These are phyloP conservation scores for Prunus campanulata DNA, from an alignment of 306 rosid genomes.

Conservation along the genomic window DNA sequence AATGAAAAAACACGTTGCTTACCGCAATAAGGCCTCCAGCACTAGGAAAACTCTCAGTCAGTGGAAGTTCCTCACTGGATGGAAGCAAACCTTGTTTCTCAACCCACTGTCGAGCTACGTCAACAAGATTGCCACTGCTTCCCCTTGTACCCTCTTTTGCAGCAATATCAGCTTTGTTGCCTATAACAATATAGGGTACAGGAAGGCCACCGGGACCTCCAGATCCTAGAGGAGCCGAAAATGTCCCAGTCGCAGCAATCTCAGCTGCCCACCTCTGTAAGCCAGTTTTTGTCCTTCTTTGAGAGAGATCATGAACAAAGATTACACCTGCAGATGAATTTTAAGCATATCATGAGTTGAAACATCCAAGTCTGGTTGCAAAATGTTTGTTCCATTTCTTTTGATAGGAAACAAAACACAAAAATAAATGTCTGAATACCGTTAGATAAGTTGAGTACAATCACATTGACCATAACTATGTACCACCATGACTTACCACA, in stretches of 20 bases:
- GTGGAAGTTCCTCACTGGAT: constrained; percentile 94
- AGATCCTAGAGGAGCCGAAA: constrained; percentile 94
- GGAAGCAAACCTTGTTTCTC: constrained; percentile 99
- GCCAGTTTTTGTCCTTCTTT: constrained; percentile 90
- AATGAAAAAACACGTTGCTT: constrained; percentile 25
- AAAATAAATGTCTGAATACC: neutral
- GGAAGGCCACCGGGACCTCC: constrained; percentile 98
- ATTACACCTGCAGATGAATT: constrained; percentile 72
- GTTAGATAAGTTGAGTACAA: neutral
- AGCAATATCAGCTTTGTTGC: constrained; percentile 94
- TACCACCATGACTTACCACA: neutral
- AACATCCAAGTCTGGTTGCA: constrained; percentile 15
- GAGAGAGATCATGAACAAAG: constrained; percentile 98
- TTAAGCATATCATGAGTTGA: constrained; percentile 19
- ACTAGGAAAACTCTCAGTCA: constrained; percentile 91
- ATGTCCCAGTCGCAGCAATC: constrained; percentile 84
- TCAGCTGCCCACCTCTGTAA: constrained; percentile 95
- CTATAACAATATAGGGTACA: constrained; percentile 83
- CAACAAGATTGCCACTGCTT: constrained; percentile 98
- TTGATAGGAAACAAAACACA: constrained; percentile 7
- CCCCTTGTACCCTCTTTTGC: constrained; percentile 87
- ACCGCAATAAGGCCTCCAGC: constrained; percentile 80
- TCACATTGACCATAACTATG: neutral
- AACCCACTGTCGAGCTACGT: constrained; percentile 97
- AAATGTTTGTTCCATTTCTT: constrained; percentile 6